A percentile compares a stretch with the other conserved stretches of the same genome.
Conservation (phyloP, 192 early-diverging fungal species). For the Paraglomus brasilianum region DNA sequence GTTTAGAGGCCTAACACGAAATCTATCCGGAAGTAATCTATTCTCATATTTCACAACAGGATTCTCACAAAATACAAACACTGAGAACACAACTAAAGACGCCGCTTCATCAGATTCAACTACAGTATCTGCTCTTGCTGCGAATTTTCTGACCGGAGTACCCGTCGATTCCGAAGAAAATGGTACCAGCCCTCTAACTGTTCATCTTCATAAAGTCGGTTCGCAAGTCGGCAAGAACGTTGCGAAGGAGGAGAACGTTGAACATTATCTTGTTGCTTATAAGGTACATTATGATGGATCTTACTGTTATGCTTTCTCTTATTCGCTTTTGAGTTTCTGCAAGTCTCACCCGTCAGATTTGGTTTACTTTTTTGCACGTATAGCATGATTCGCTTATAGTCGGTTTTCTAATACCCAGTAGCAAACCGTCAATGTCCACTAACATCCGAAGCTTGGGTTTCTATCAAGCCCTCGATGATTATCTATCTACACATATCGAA, state of each 20-base stretch:
- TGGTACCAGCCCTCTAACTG: neutral
- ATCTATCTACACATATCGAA: slow-evolving; percentile 12
- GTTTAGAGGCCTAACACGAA: slow-evolving; percentile 16
- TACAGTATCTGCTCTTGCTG: neutral
- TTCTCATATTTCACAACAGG: slow-evolving; percentile 21
- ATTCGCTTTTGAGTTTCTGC: neutral
- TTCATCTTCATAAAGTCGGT: neutral
- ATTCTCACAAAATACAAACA: neutral
- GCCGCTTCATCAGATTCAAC: neutral
- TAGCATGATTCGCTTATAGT: slow-evolving; percentile 21
- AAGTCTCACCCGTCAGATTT: neutral
- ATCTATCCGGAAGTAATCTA: slow-evolving; percentile 13
- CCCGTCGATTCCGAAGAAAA: neutral
- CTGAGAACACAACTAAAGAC: neutral
- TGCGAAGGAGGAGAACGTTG: neutral
- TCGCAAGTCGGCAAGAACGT: neutral
- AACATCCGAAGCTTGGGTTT: neutral
- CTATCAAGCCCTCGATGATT: slow-evolving; percentile 16
- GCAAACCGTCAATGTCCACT: neutral
- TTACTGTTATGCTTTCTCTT: no score
- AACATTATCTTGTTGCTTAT: slow-evolving; percentile 25
- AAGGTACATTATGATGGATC: slow-evolving; percentile 6
- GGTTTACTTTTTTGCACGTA: neutral
- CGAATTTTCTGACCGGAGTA: slow-evolving; percentile 22
- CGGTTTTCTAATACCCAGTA: slow-evolving; percentile 22